A percentile compares a stretch with the other conserved stretches of the same genome.
Conservation (phyloP, 1,284 basidiomycete genomes). For the Entoloma clypeatum region DNA sequence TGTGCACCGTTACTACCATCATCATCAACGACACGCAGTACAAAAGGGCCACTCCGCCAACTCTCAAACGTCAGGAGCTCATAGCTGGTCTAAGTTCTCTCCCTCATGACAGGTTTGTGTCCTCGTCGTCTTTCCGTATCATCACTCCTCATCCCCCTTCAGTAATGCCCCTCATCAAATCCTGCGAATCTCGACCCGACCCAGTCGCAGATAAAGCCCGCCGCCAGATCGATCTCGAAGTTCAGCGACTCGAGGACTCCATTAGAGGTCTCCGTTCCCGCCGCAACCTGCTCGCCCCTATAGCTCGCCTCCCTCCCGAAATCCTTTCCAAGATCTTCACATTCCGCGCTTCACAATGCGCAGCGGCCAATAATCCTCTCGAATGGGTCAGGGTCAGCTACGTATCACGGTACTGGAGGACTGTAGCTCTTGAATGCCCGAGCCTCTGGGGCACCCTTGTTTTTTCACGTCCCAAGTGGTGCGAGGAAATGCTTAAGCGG, state of each 20-base stretch:
- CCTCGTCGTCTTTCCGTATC: not conserved
- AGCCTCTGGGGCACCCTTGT: conserved; percentile 21
- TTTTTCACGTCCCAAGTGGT: conserved; percentile 20
- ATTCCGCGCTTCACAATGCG: conserved; percentile 13
- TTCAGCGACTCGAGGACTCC: conserved; percentile 26
- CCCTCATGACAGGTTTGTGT: conserved; percentile 17
- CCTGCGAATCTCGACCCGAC: conserved; percentile 12
- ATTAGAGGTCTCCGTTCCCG: conserved; percentile 27
- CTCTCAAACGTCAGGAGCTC: conserved; percentile 10
- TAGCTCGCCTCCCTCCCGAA: conserved; percentile 29
- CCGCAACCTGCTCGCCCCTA: conserved; percentile 29
- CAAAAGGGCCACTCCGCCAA: conserved; percentile 9
- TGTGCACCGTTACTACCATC: conserved; percentile 17
- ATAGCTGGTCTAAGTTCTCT: conserved; percentile 24
- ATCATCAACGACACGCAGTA: conserved; percentile 13
- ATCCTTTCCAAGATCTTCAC: conserved; percentile 21
- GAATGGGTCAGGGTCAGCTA: conserved; percentile 22
- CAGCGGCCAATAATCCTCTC: conserved; percentile 12
- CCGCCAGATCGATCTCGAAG: conserved; percentile 31
- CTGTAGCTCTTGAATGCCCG: conserved; percentile 20
- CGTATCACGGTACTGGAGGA: conserved; percentile 23
- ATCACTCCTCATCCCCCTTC: not conserved
- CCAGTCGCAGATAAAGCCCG: conserved; percentile 15
- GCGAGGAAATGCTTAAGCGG: conserved; percentile 24
- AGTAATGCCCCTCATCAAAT: conserved; percentile 17